Conservation (phyloP, 164 flowering plant species). For the Hamamelis virginiana region DNA sequence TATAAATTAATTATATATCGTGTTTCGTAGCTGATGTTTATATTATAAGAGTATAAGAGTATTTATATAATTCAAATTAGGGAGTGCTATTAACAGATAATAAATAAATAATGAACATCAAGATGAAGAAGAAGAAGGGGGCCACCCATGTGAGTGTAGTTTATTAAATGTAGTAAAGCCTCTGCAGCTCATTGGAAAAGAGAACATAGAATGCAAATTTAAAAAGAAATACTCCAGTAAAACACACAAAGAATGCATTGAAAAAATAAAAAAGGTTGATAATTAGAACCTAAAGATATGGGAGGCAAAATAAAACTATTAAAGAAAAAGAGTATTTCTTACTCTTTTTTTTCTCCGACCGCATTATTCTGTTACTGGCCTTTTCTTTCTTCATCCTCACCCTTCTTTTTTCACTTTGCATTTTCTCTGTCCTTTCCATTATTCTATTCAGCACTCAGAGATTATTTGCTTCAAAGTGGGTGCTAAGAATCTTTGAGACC, state of each 20-base stretch:
- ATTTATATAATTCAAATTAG: too few species aligned
- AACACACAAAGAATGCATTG: constrained; percentile 9
- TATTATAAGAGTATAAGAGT: too few species aligned
- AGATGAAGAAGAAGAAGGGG: background rate
- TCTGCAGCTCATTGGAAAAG: constrained; percentile 3
- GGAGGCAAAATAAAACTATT: background rate
- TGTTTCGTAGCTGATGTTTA: too few species aligned
- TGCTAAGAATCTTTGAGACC: constrained; percentile 18
- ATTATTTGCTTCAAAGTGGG: constrained; percentile 19
- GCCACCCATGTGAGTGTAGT: constrained; percentile 8
- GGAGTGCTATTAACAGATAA: too few species aligned
- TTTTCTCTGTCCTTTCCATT: constrained; percentile 6
- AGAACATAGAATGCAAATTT: background rate
- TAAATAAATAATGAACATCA: background rate
- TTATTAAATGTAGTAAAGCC: background rate
- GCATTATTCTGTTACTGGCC: constrained; percentile 12
- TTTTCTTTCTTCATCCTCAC: background rate
- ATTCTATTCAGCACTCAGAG: constrained; percentile 14
- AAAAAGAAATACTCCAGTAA: constrained; percentile 2
- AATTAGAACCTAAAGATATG: background rate
- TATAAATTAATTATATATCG: too few species aligned
- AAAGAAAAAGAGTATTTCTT: constrained; percentile 3
- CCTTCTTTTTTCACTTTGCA: constrained; percentile 5
- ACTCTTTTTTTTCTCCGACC: constrained; percentile 27
- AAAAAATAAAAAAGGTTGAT: background rate